Evolutionary conservation across 768 basidiomycete species (phyloP), one percentile per base, ranked within the genome.

Genomic region (Mycena sanguinolenta): DNA sequence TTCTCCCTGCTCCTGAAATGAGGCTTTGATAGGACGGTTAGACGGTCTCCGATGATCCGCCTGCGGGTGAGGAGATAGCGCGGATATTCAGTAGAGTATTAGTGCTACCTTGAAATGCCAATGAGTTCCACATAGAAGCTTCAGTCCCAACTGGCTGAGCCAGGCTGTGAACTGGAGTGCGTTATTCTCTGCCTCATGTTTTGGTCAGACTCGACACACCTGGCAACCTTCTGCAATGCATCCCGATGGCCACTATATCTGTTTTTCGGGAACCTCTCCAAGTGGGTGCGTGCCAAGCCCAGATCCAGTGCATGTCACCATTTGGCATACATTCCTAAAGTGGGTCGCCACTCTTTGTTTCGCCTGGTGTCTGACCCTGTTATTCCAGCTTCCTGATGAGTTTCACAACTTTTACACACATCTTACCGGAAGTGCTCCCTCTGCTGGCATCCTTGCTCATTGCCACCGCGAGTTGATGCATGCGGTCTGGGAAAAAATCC

Each of bases 191-290:
- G 65, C 1, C 44, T 81, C 3, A 83, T 81, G 81, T 72, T 78
- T 13, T 80, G 76, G 71, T 84, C 80, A 0, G 81, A 83, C 62
- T 75, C 79, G 2, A 84, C 78, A 0, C 81, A 80, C 62, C 75
- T 82, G 2, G 73, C 82, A 7, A 76, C 62, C 21, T 84, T 83
- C 74, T 82, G 83, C 0, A 79, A 69, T 25, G 81, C 82, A 1
- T 75, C 74, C 16, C 71, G 82, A 0, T 87, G 84, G 86, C 85
- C 84, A 3, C 27, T 83, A 0, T 87, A 87, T 57, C 44, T 83
- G 8, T 80, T 73, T 30, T 81, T 86, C 54, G 82, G 82, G 0
- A 82, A 81, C 64, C 75, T 77, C 7, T 85, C 85, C 0, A 87
- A 87, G 63, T 87, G 83, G 58, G 49, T 75, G 1, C 74, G 80